phyloP scores from a whole-genome alignment of 2,329 filamentous ascomycete genomes.

The Shiraia bambusicola region DNA sequence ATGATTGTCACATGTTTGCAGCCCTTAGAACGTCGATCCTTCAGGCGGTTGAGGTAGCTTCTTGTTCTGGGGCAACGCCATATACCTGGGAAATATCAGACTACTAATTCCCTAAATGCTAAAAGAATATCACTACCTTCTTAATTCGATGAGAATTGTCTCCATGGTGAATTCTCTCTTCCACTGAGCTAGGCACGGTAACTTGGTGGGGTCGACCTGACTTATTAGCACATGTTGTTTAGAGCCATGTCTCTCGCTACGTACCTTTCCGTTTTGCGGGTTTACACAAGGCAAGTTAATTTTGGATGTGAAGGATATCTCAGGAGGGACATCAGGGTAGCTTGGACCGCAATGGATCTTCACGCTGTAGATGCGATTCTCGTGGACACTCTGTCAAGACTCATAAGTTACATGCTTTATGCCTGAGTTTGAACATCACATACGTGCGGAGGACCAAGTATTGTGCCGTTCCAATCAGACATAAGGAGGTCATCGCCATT shows the following conservation, averaged over 20 bases:
- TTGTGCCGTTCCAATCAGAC: constrained; percentile 98
- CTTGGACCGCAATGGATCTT: constrained; percentile 91
- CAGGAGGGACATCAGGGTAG: constrained; percentile 87
- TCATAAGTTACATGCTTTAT: constrained; percentile 4
- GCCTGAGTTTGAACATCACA: constrained; percentile 41
- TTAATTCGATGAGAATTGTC: constrained; percentile 82
- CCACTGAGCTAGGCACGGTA: constrained; percentile 87
- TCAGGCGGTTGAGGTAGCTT: constrained; percentile 93
- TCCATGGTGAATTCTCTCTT: constrained; percentile 94
- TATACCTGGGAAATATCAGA: constrained; percentile 63
- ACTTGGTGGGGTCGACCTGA: constrained; percentile 77
- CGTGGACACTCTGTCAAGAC: constrained; percentile 74
- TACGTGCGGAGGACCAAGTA: constrained; percentile 94
- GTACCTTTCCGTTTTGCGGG: constrained; percentile 70
- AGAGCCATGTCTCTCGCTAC: constrained; percentile 4
- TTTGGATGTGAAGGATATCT: constrained; percentile 88
- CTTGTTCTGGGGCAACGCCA: constrained; percentile 89
- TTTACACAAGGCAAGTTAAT: constrained; percentile 97
- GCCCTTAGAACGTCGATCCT: constrained; percentile 63
- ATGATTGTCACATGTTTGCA: neutral
- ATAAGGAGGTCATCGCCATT: constrained; percentile 93
- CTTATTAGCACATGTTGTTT: constrained; percentile 7
- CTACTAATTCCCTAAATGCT: neutral
- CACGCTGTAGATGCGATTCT: constrained; percentile 98
- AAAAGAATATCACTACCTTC: constrained; percentile 59